Conservation (phyloP, 331 rosid species). For the Phaseolus coccineus region DNA sequence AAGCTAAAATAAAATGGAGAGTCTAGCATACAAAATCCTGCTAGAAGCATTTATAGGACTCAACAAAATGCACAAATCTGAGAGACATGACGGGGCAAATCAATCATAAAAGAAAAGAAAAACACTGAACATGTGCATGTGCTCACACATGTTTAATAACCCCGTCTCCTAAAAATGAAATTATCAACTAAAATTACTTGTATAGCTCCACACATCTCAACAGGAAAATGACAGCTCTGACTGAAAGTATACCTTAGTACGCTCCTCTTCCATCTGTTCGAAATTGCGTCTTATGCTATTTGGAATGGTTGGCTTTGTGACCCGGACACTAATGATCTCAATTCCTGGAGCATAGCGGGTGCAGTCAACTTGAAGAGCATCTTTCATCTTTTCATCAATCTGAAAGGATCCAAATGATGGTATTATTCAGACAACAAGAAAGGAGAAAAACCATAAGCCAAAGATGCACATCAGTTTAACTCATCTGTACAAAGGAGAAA, state of each 20-base stretch:
- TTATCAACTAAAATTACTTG: not conserved
- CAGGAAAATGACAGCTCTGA: slow-evolving; percentile 30
- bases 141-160: not conserved
- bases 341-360: slow-evolving; percentile 92
- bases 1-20: slow-evolving; percentile 12
- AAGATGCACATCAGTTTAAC: not conserved
- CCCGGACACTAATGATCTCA: slow-evolving; percentile 86
- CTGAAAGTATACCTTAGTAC: slow-evolving; percentile 72
- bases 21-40: slow-evolving; percentile 10
- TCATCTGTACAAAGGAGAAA: slow-evolving; percentile 3
- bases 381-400: slow-evolving; percentile 97
- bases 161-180: slow-evolving; percentile 29
- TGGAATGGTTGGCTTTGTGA: slow-evolving; percentile 91
- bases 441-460: slow-evolving; percentile 6
- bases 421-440: slow-evolving; percentile 11
- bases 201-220: slow-evolving; percentile 20
- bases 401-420: slow-evolving; percentile 36
- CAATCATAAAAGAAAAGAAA: not conserved
- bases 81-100: slow-evolving; percentile 2
- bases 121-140: not conserved
- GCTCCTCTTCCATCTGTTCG: slow-evolving; percentile 95
- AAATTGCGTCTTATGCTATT: slow-evolving; percentile 73
- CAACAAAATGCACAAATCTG: slow-evolving; percentile 1
- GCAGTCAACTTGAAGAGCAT: slow-evolving; percentile 91
- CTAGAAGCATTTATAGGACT: slow-evolving; percentile 34